phyloP scores from a whole-genome alignment of 2,329 filamentous ascomycete species.

The Pochonia chlamydosporia region DNA sequence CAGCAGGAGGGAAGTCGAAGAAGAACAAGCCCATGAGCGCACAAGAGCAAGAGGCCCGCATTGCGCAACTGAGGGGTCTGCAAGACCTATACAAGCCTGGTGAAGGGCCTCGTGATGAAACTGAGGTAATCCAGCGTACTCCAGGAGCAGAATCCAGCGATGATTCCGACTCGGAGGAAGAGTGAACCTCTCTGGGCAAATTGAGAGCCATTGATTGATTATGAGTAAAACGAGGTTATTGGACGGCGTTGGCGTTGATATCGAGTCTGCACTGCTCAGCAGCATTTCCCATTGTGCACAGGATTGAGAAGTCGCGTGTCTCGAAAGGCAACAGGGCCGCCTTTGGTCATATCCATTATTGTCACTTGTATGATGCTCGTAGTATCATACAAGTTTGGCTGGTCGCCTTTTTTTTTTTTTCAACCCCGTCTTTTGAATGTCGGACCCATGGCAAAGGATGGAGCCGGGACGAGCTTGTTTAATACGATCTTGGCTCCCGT shows the following conservation, averaged over 20 bases:
- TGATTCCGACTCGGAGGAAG: slow-evolving; percentile 42
- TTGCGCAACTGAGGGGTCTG: slow-evolving; percentile 53
- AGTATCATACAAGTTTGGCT: not conserved
- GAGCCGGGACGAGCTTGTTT: not conserved
- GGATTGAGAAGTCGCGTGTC: not conserved
- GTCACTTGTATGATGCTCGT: no score
- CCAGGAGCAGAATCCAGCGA: slow-evolving; percentile 32
- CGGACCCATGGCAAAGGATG: not conserved
- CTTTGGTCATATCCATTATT: no score
- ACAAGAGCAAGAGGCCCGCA: slow-evolving; percentile 60
- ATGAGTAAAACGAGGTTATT: slow-evolving; percentile 12
- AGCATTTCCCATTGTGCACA: not conserved
- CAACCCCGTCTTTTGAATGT: not conserved
- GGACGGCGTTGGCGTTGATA: slow-evolving; percentile 13
- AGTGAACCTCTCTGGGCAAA: slow-evolving; percentile 23
- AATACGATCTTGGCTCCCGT: not conserved
- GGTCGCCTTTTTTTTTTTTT: not conserved
- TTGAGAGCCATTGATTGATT: slow-evolving; percentile 5
- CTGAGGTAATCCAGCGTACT: slow-evolving; percentile 18
- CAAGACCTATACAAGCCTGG: slow-evolving; percentile 34
- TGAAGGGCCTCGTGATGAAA: slow-evolving; percentile 23
- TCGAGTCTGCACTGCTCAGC: slow-evolving; percentile 1
- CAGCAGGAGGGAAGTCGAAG: slow-evolving; percentile 45
- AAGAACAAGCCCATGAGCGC: slow-evolving; percentile 75
- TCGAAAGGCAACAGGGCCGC: not conserved